These are phyloP conservation scores for Pseudonitzschia delicatissima DNA, from an alignment of 108 stramenopile species.

Conservation along the genomic window DNA sequence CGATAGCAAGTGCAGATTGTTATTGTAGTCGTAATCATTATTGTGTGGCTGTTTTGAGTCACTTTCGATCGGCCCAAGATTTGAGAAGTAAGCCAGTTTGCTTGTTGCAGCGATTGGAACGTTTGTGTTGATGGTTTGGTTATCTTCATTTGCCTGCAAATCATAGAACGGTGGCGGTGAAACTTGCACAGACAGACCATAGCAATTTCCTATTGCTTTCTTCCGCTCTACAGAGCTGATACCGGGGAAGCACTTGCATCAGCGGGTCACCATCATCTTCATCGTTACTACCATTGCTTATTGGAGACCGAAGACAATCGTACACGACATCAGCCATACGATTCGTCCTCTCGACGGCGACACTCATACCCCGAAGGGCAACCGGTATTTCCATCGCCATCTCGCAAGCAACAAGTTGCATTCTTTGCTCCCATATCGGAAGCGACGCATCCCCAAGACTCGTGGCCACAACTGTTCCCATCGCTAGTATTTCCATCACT, in stretches of 20 bases:
- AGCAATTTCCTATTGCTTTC: slow-evolving; percentile 1
- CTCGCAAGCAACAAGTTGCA: slow-evolving; percentile 39
- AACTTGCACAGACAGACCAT: slow-evolving; percentile 17
- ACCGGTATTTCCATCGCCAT: slow-evolving; percentile 25
- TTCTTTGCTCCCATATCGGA: slow-evolving; percentile 38
- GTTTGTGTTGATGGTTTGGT: not conserved
- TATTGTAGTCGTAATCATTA: not conserved
- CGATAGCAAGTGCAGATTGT: not conserved
- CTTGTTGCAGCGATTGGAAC: not conserved
- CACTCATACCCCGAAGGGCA: slow-evolving; percentile 41
- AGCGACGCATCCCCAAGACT: slow-evolving; percentile 42
- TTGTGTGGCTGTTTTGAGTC: not conserved
- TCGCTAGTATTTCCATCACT: not conserved
- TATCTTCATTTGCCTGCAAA: not conserved
- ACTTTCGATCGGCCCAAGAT: slow-evolving; percentile 26
- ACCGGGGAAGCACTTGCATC: slow-evolving; percentile 38
- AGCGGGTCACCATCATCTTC: slow-evolving; percentile 22
- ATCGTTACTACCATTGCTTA: not conserved
- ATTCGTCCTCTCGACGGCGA: slow-evolving; percentile 3
- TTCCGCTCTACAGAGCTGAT: slow-evolving; percentile 27
- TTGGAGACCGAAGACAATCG: not conserved
- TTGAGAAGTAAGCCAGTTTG: slow-evolving; percentile 41
- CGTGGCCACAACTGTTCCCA: not conserved
- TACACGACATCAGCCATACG: not conserved
- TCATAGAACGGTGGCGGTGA: not conserved